Evolutionary conservation across 352 stramenopile genomes (phyloP), one percentile per base, ranked within the genome.

Genomic region (Globisporangium polare): DNA sequence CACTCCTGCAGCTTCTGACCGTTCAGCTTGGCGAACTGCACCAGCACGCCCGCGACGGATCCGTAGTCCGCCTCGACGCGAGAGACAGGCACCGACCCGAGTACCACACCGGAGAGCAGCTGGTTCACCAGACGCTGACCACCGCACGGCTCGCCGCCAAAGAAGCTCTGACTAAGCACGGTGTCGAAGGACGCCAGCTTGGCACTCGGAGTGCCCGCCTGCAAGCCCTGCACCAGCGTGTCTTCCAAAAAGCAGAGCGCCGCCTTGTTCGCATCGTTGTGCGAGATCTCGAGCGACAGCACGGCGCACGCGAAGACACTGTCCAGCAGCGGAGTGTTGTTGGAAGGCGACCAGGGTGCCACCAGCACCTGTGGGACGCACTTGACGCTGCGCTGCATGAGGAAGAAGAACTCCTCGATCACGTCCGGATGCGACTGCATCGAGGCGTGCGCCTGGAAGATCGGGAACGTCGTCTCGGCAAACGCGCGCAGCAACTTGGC

Each of bases 371-470:
- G 78, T 0, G 94, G 94, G 37, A 96, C 87, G 58, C 84, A 86
- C 37, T 80, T 84, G 10, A 98, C 77, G 50, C 93, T 88, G 22
- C 92, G 83, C 50, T 96, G 89, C 73, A 97, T 93, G 33, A 98
- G 72, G 71, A 92, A 98, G 67, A 99, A 99, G 47, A 98, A 97
- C 71, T 98, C 96, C 70, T 99, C 96, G 9, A 98, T 86, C 33
- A 98, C 86, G 68, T 98, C 94, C 12, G 94, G 96, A 63, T 97
- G 82, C 60, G 69, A 69, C 60, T 75, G 90, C 74, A 78, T 93
- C 59, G 70, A 81, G 8, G 71, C 61, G 0, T 71, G 52, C 26
- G 56, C 72, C 35, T 78, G 75, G 53, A 98, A 92, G 70, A 98
- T 89, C 22, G 86, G 78, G 50, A 90, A 90, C 20, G 97, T 90